phyloP scores from a whole-genome alignment of 768 basidiomycete species.

The Hydnum rufescens region DNA sequence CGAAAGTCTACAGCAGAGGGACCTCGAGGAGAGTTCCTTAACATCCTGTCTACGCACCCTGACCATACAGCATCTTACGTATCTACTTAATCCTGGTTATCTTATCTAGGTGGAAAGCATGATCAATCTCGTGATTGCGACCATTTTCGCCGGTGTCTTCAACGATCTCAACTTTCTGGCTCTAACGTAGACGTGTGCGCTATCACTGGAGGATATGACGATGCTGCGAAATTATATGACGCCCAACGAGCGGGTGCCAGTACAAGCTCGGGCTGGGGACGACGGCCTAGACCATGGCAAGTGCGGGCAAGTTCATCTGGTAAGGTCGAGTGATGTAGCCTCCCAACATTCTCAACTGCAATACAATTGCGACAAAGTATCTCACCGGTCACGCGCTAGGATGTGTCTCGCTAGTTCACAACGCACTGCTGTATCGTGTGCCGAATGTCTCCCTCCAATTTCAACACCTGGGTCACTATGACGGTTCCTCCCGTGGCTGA shows the following conservation, averaged over 20 bases:
- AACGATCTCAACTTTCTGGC: constrained; percentile 94
- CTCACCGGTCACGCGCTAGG: too few relatives aligned
- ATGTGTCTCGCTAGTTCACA: too few relatives aligned
- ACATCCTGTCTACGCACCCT: neutral
- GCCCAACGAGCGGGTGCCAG: constrained; percentile 51
- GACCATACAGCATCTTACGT: neutral
- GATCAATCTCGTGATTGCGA: constrained; percentile 60
- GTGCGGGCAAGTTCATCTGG: constrained; percentile 47
- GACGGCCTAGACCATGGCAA: constrained; percentile 75
- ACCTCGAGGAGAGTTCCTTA: constrained; percentile 47
- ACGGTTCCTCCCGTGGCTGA: too few relatives aligned
- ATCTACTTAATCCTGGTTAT: too few relatives aligned
- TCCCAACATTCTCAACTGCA: too few relatives aligned
- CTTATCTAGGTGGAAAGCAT: constrained; percentile 45
- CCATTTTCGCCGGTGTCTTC: constrained; percentile 92
- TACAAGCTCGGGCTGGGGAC: constrained; percentile 68
- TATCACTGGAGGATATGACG: constrained; percentile 79
- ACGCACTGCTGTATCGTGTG: too few relatives aligned
- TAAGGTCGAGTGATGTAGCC: too few relatives aligned
- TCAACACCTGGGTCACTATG: too few relatives aligned
- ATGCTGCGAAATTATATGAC: constrained; percentile 87
- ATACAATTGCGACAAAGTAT: too few relatives aligned
- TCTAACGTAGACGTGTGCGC: constrained; percentile 97
- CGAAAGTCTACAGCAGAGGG: constrained; percentile 62
- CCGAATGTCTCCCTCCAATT: too few relatives aligned